Evolutionary conservation across 2,329 filamentous ascomycete genomes (phyloP), one percentile per base, ranked within the genome.

Genomic region (Pezicula rhizophila): DNA sequence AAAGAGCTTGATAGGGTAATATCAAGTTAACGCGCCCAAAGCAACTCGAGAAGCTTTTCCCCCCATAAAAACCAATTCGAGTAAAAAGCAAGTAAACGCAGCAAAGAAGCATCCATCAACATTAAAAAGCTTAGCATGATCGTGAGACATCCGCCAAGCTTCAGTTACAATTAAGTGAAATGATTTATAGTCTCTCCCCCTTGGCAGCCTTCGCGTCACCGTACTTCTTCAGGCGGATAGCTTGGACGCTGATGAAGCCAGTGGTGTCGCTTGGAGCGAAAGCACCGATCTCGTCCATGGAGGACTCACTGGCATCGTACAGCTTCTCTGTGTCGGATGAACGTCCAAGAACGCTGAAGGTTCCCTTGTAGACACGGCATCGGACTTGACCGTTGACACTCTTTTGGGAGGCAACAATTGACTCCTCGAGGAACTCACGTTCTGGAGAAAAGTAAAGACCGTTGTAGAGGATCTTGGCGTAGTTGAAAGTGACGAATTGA

Each of bases 121-220:
- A 31, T 10, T 12, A 31, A 31, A 31, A 31, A 10, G 28, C 11
- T 12, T 10, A 11, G 28, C 8, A 31, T 10, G 28, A 31, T 31
- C 11, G 28, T 12, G 28, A 31, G 28, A 31, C 28, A 31, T 31
- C 28, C 28, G 7, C 28, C 28, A 4, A 31, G 28, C 11, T 31
- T 31, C 28, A 31, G 28, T 31, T 31, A 31, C 5, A 31, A 31
- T 31, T 10, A 31, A 31, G 17, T 40, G 38, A 28, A 42, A 26
- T 12, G 11, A 44, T 54, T 49, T 56, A 63, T 46, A 63, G 84
- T 56, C 91, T 91, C 70, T 83, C 96, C 41, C 84, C 77, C 71
- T 84, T 88, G 52, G 77, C 76, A 67, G 91, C 87, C 65, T 87
- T 74, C 8, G 87, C 97, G 70, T 97, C 91, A 72, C 73, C 72